A percentile compares a stretch with the other conserved stretches of the same genome.
Conservation (phyloP, 2,329 filamentous ascomycete species). For the Aspergillus brasiliensis region DNA sequence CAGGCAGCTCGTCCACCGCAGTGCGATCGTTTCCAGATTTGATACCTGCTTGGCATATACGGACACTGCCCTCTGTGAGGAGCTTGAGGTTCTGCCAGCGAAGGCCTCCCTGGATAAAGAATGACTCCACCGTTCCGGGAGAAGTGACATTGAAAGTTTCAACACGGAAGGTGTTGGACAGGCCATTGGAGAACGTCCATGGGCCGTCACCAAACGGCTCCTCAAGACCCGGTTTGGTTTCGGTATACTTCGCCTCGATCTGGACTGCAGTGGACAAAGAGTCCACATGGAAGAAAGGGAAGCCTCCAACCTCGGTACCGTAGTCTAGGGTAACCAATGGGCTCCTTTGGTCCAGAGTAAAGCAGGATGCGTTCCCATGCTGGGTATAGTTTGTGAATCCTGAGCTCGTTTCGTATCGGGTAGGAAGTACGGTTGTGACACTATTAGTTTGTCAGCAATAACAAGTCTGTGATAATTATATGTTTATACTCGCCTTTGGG, state of each 20-base stretch:
- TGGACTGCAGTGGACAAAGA: constrained; percentile 14
- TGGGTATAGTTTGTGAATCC: not conserved
- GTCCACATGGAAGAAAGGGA: constrained; percentile 17
- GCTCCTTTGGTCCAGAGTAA: constrained; percentile 2
- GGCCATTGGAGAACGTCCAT: constrained; percentile 18
- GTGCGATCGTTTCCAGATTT: constrained; percentile 4
- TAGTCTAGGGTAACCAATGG: constrained; percentile 19
- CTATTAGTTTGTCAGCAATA: not conserved
- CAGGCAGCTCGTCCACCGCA: constrained; percentile 8
- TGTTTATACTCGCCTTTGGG: not conserved
- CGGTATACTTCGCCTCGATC: constrained; percentile 22
- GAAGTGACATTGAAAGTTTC: constrained; percentile 23
- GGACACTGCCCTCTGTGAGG: constrained; percentile 1
- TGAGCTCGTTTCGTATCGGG: not conserved
- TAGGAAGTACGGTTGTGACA: not conserved
- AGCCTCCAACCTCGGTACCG: constrained; percentile 19
- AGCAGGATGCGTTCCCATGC: constrained; percentile 1
- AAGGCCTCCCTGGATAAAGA: constrained; percentile 20
- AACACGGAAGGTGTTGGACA: constrained; percentile 17
- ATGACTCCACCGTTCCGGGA: constrained; percentile 13
- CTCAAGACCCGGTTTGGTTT: constrained; percentile 16
- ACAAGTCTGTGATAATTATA: not conserved
- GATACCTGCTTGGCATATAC: not conserved
- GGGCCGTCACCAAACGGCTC: constrained; percentile 18
- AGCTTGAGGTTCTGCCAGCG: constrained; percentile 17